Base-by-base conservation (phyloP, 1,284 basidiomycete genomes). In the Ceratobasidium sp. region DNA sequence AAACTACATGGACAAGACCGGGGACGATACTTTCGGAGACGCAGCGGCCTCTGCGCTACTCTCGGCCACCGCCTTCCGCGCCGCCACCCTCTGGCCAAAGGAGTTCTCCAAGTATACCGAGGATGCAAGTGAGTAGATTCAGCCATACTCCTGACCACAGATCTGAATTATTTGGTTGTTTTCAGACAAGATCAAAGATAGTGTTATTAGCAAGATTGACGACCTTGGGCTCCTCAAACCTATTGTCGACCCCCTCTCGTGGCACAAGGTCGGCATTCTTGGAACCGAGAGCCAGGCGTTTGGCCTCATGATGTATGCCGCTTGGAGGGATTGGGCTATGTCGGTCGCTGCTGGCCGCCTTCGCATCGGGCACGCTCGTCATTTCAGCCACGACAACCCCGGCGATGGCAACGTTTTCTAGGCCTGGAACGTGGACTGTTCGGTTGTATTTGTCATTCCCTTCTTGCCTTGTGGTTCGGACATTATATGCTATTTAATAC, bases 291-390 rank as follows among this genome's bases (percentile, higher is more conserved):
- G 49, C 10, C 66, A 68, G 37, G 66, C 66, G 33, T 68, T 68
- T 68, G 66, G 49, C 10, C 10, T 71, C 23, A 71, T 71, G 68
- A 71, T 71, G 68, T 71, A 71, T 26, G 68, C 68, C 13, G 68
- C 68, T 20, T 60, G 68, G 68, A 58, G 54, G 26, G 68, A 71
- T 28, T 71, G 53, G 51, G 47, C 67, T 8, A 69, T 56, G 26
- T 69, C 67, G 51, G 17, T 69, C 33, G 10, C 47, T 54, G 67
- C 67, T 17, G 67, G 67, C 47, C 35, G 23, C 28, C 33, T 69
- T 35, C 45, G 53, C 26, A 17, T 67, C 42, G 3, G 15, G 15
- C 65, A 37, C n/a, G 65, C 65, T 67, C 65, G 28, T 28, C 65
- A 47, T 67, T 67, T 67, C 67, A 69, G 67, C 35, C 33, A 69